Conservation (phyloP, 2,329 filamentous ascomycete species). For the Bipolaris gigantea region DNA sequence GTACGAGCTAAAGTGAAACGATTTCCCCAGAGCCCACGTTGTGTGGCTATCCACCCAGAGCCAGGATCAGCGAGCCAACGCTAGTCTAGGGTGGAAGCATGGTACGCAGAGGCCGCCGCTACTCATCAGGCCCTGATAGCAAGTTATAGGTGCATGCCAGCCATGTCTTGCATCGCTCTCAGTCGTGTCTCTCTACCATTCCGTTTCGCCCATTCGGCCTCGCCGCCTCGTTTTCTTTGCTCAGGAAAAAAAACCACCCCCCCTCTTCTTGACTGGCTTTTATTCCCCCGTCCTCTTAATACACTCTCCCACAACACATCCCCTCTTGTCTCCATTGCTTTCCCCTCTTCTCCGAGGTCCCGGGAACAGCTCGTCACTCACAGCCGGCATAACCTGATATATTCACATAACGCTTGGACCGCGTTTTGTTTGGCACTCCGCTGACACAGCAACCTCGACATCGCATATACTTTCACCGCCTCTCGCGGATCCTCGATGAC, state of each 20-base stretch:
- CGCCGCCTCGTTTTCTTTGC: conserved; percentile 15
- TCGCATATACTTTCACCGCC: conserved; percentile 38
- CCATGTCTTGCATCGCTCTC: conserved; percentile 32
- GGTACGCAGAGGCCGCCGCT: conserved; percentile 29
- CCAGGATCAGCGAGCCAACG: conserved; percentile 34
- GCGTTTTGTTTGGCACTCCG: conserved; percentile 24
- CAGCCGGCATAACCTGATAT: conserved; percentile 22
- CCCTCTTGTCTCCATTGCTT: conserved; percentile 24
- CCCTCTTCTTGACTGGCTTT: conserved; percentile 18
- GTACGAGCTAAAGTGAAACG: conserved; percentile 40
- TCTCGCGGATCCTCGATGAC: conserved; percentile 45
- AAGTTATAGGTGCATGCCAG: conserved; percentile 43
- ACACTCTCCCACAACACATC: conserved; percentile 31
- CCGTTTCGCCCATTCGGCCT: conserved; percentile 15
- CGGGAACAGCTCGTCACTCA: conserved; percentile 30
- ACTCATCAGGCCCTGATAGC: conserved; percentile 38
- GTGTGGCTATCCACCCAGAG: conserved; percentile 38
- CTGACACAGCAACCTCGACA: conserved; percentile 40
- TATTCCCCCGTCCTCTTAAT: conserved; percentile 16
- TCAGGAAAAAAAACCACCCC: conserved; percentile 16
- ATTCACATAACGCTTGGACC: conserved; percentile 33
- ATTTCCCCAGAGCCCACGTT: conserved; percentile 44
- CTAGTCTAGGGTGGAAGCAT: conserved; percentile 29
- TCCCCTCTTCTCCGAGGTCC: conserved; percentile 18
- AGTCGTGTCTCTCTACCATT: conserved; percentile 20